Percentiles rank a stretch among this genome's conserved stretches.
Evolutionary conservation across 225 moss, liverwort and hornwort species (phyloP).

Genomic region (Straminergon stramineum): DNA sequence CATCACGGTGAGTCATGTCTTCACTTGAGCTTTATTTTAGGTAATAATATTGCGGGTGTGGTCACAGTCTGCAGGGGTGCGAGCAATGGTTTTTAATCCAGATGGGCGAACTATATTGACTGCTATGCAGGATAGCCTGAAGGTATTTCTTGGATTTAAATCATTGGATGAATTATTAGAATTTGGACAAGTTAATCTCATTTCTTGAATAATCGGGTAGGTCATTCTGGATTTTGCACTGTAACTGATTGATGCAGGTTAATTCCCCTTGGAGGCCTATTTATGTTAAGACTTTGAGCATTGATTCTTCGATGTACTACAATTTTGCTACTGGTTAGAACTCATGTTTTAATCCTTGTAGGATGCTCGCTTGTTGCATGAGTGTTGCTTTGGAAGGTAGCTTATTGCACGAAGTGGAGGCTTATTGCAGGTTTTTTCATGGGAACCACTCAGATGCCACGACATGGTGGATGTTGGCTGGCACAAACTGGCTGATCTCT

Average conservation of each 20-base stretch:
- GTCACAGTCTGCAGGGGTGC: slow-evolving; percentile 76
- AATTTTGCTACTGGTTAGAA: neutral
- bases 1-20: neutral
- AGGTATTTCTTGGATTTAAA: slow-evolving; percentile 35
- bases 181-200: neutral
- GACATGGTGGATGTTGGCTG: slow-evolving; percentile 98
- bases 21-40: neutral
- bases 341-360: neutral
- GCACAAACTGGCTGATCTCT: slow-evolving; percentile 97
- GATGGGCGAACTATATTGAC: slow-evolving; percentile 87
- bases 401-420: slow-evolving; percentile 4
- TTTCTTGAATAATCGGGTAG: neutral
- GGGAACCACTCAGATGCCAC: slow-evolving; percentile 98
- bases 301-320: neutral
- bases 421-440: slow-evolving; percentile 72
- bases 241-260: neutral
- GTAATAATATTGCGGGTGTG: neutral
- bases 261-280: neutral
- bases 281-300: neutral
- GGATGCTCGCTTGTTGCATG: neutral
- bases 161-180: neutral
- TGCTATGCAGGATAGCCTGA: slow-evolving; percentile 97
- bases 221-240: neutral
- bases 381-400: neutral
- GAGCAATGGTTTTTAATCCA: slow-evolving; percentile 97